Evolutionary conservation across 2,329 filamentous ascomycete genomes (phyloP).

Genomic region (Alternaria rosae): DNA sequence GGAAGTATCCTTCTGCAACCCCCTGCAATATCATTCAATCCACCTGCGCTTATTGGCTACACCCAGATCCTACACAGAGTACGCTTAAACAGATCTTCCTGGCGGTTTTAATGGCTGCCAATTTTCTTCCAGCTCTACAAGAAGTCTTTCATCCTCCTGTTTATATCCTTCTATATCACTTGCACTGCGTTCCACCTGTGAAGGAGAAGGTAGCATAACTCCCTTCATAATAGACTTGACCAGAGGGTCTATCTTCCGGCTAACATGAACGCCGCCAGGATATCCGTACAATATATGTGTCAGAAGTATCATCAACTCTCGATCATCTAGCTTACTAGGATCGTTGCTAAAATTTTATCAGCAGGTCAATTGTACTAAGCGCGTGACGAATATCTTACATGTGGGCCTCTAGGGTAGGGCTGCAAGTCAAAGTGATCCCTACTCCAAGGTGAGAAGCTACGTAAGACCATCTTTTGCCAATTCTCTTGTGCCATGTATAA

Average conservation of each 20-base stretch:
- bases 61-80: not conserved
- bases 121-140: not conserved
- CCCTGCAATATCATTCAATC: not conserved
- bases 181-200: not conserved
- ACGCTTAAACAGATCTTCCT: not conserved
- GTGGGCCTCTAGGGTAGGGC: constrained; percentile 2
- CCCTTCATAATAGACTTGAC: constrained; percentile 2
- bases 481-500: constrained; percentile 8
- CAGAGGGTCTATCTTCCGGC: not conserved
- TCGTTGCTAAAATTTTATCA: constrained; percentile 2
- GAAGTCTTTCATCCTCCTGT: constrained; percentile 1
- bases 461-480: constrained; percentile 10
- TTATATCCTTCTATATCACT: constrained; percentile 7
- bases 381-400: not conserved
- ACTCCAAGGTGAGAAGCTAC: constrained; percentile 3
- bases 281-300: constrained; percentile 5
- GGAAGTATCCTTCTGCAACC: constrained; percentile 2
- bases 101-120: not conserved
- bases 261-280: not conserved
- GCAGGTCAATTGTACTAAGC: not conserved
- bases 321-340: constrained; percentile 1
- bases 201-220: not conserved
- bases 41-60: not conserved
- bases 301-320: constrained; percentile 1
- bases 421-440: constrained; percentile 6